A percentile compares a stretch with the other conserved stretches of the same genome.
These are phyloP conservation scores for Fusarium coffeatum DNA, from an alignment of 2,329 filamentous ascomycete genomes.

Conservation along the genomic window DNA sequence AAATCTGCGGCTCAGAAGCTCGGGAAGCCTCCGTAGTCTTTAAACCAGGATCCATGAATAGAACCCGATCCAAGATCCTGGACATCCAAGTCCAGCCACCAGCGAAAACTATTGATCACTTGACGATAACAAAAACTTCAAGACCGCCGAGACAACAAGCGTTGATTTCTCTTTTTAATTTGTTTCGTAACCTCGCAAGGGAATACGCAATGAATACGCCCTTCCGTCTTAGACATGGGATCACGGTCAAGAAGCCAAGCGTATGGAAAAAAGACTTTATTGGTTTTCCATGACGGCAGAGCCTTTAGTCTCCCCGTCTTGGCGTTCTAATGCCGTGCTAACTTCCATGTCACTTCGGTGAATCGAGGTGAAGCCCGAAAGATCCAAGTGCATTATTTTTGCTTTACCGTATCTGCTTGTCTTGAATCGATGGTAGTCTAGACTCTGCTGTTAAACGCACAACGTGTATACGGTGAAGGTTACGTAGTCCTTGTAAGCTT, in stretches of 20 bases:
- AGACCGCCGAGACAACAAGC: conserved; percentile 2
- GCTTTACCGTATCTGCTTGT: background rate
- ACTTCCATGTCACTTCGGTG: conserved; percentile 18
- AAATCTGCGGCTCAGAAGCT: conserved; percentile 20
- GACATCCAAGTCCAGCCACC: conserved; percentile 1
- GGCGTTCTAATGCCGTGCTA: conserved; percentile 11
- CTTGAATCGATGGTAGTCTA: background rate
- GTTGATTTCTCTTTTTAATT: background rate
- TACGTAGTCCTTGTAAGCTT: background rate
- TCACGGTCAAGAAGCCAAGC: conserved; percentile 20
- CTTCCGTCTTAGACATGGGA: background rate
- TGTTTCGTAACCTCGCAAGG: conserved; percentile 9
- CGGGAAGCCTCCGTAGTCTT: conserved; percentile 34
- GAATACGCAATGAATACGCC: conserved; percentile 12
- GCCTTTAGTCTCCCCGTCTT: conserved; percentile 11
- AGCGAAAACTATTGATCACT: conserved; percentile 19
- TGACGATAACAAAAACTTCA: conserved; percentile 11
- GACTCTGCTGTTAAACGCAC: background rate
- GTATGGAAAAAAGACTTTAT: background rate
- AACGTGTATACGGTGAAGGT: background rate
- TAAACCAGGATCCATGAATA: conserved; percentile 1
- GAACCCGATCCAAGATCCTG: conserved; percentile 7
- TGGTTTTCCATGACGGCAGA: conserved; percentile 2
- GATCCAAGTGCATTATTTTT: background rate
- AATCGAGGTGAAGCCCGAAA: conserved; percentile 31